These are phyloP conservation scores for Catharanthus roseus DNA, from an alignment of 257 asterid species.

Conservation along the genomic window DNA sequence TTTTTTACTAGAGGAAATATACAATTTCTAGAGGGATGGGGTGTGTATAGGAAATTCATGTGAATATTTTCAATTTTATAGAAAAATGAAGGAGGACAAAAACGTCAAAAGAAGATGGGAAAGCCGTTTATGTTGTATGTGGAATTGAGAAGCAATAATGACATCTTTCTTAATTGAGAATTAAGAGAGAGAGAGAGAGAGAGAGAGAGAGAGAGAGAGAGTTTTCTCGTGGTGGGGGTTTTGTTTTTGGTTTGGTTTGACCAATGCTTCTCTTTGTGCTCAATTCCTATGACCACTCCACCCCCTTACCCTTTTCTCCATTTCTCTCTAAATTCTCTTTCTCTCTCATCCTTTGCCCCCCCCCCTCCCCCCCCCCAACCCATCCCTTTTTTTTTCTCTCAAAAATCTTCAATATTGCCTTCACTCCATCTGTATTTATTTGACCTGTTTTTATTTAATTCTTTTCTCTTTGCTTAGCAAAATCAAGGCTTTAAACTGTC, in stretches of 20 bases:
- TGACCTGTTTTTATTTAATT: conserved; percentile 28
- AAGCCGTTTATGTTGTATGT: background rate
- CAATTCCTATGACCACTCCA: conserved; percentile 13
- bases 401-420: conserved; percentile 30
- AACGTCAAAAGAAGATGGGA: conserved; percentile 1
- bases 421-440: conserved; percentile 38
- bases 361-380: too few relatives aligned
- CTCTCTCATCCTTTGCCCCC: conserved; percentile 14
- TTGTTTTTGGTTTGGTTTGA: conserved; percentile 49
- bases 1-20: too few relatives aligned
- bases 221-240: too few relatives aligned
- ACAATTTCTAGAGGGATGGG: too few relatives aligned
- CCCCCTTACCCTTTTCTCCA: background rate
- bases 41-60: background rate
- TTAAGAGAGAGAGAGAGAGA: background rate
- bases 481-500: background rate
- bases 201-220: too few relatives aligned
- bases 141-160: background rate
- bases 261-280: conserved; percentile 35
- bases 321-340: background rate
- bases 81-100: background rate
- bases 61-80: background rate
- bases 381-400: conserved; percentile 23
- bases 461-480: background rate
- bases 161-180: conserved; percentile 20